Evolutionary conservation across 495 filamentous ascomycete species (phyloP), one percentile per base, ranked within the genome.

Genomic region (Daldinia childiae): DNA sequence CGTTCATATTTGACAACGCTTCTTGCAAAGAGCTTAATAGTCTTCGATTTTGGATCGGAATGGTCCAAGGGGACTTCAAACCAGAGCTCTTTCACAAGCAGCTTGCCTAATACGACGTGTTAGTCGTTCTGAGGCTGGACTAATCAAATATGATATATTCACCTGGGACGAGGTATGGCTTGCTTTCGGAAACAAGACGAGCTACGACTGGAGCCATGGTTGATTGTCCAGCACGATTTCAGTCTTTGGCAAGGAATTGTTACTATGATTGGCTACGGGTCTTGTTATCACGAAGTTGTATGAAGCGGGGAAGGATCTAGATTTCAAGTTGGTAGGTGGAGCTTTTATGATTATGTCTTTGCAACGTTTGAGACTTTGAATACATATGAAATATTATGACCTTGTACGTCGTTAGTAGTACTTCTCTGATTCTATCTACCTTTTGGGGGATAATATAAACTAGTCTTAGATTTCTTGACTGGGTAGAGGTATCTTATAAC

Each of bases 51-150:
- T 17, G 89, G 91, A n/a, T 86, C 86, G 64, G 82, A 76, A 78
- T 96, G 89, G 78, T 95, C 91, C 58, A 88, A 81, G 36, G 93
- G 93, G 9, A 97, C 93, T 72, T 93, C 88, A 75, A 97, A 97
- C 82, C 93, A 91, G 62, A 93, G 84, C 77, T 97, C 93, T 1
- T 89, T 90, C 51, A 96, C 86, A 50, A 86, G 86, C 8, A 97
- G 81, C 76, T 90, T 92, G 34, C 93, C 93, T 93, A 52, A 41
- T 15, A 30, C 17, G 63, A n/a, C 60, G 64, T 62, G 56, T 57
- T 36, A 63, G 48, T 27, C 12, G 30, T 58, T 30, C 32, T 52
- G 30, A 32, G 12, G 2, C 26, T 36, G 36, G 19, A 19, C 17
- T 29, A 5, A n/a, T 6, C 14, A 36, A 51, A 11, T 38, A 57